Evolutionary conservation across 352 stramenopile genomes (phyloP), one percentile per base, ranked within the genome.

Genomic region (Aphanomyces stellatus): DNA sequence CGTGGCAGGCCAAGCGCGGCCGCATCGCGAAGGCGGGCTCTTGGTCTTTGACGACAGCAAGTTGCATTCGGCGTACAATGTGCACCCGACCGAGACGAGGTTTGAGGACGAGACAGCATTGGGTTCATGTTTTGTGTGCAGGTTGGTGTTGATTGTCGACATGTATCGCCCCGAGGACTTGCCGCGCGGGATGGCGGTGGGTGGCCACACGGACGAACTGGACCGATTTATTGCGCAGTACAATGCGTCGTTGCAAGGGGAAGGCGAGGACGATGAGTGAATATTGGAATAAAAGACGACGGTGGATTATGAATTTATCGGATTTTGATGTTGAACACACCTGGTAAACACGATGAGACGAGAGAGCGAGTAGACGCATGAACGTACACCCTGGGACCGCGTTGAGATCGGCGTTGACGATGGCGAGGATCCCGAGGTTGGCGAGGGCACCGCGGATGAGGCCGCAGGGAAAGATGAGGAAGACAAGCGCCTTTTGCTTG

Each of bases 391-490:
- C 91, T 56, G 94, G 90, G 68, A 98, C 82, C 55, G 78, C 89
- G 61, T 90, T 90, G 67, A 96, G 77, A 77, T 99, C 95, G 0
- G 95, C 94, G 72, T 95, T 98, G 40, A 99, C 96, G 49, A 98
- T 96, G 40, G 90, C 88, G 7, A 81, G 89, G 74, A 99, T 91
- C 53, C 94, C 95, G 53, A 99, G 79, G 73, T 98, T 98, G 8
- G 93, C 88, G 25, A 99, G 79, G 8, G 91, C 90, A 19, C 96
- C 96, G 56, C 96, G 88, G 71, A 99, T 96, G 28, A 99, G 72
- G 2, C 95, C 96, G 70, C 95, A 98, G 1, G 95, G 94, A 78
- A 98, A 98, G 5, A 97, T 87, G 11, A 99, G 76, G 57, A 98
- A 96, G 41, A 97, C 80, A 65, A 98, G 80, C 43, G 91, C 91